Base-by-base conservation (phyloP, 2,329 filamentous ascomycete species). In the Ophiobolus disseminans region DNA sequence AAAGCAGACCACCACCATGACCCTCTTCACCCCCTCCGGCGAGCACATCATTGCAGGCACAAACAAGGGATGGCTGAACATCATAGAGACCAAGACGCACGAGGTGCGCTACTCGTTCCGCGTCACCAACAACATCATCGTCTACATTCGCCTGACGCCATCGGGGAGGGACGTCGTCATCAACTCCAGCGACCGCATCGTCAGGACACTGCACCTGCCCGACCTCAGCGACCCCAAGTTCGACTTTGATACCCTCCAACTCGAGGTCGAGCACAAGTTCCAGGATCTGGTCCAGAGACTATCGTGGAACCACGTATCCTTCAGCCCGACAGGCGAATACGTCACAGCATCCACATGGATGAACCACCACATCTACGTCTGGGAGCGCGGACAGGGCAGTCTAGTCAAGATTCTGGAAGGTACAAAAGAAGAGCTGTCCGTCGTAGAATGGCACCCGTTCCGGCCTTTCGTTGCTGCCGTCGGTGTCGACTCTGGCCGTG, bases 331-430 rank as follows among this genome's bases (percentile, higher is more conserved):
- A 0, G 92, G 91, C 42, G 94, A 99, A 74, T 97, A 97, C 69
- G 91, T 99, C 31, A 91, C 91, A 19, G 94, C 95, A 0, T 96
- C 91, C 20, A 97, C 94, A 2, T 96, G 91, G 73, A 97, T 97
- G 80, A 99, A 99, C 67, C 92, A 97, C 64, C 93, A 99, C 74
- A 89, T 99, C 56, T 97, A 97, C 74, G 92, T 97, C 21, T 97
- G 93, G 94, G 94, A 99, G 75, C 86, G 94, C 45, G 89, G 88
- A 46, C 91, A 95, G 65, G 94, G 94, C 40, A 96, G 91, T 73
- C 78, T 99, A 48, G 92, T 97, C 43, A 95, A 96, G 73, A 99
- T 99, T 78, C 81, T 99, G 30, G 95, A 99, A 72, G 93, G 94
- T 0, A 92, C 93, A 1, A 95, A 95, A 66, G 94, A 99, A 75